Evolutionary conservation across 371 early-diverging fungal species (phyloP).

Genomic region (Syncephalastrum racemosum): DNA sequence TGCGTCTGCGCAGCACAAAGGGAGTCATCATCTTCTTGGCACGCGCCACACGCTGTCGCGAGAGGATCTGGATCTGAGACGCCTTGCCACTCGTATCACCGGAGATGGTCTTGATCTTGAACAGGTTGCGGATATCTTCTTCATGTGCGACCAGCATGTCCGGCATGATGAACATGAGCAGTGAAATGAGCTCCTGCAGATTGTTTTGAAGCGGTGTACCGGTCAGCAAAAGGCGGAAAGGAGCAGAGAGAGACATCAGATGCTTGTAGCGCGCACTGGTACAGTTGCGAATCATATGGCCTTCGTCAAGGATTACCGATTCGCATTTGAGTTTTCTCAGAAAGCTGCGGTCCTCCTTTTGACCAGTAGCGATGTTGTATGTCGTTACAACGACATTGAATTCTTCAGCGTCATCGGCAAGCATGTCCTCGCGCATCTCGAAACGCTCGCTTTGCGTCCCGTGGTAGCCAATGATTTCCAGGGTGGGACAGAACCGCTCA

Average conservation of each 20-base stretch:
- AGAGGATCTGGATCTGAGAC: slow-evolving; percentile 43
- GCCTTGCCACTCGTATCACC: slow-evolving; percentile 5
- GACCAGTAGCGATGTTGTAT: slow-evolving; percentile 76
- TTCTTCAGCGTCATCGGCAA: slow-evolving; percentile 21
- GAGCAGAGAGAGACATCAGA: slow-evolving; percentile 57
- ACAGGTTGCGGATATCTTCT: slow-evolving; percentile 50
- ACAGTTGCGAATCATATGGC: slow-evolving; percentile 90
- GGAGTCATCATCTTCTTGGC: slow-evolving; percentile 81
- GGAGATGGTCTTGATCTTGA: slow-evolving; percentile 48
- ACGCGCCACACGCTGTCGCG: slow-evolving; percentile 59
- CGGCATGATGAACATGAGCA: slow-evolving; percentile 94
- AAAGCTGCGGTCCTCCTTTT: slow-evolving; percentile 74
- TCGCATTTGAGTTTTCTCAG: slow-evolving; percentile 53
- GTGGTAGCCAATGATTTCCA: slow-evolving; percentile 71
- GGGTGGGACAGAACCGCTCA: slow-evolving; percentile 67
- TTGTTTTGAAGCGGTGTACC: slow-evolving; percentile 91
- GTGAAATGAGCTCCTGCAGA: slow-evolving; percentile 74
- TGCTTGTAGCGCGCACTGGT: slow-evolving; percentile 80
- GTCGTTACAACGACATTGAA: slow-evolving; percentile 67
- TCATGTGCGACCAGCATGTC: slow-evolving; percentile 71
- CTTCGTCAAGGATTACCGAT: slow-evolving; percentile 92
- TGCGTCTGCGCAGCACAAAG: slow-evolving; percentile 76
- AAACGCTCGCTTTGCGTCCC: slow-evolving; percentile 70
- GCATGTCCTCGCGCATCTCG: slow-evolving; percentile 47
- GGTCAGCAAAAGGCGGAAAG: slow-evolving; percentile 75